A percentile compares a stretch with the other conserved stretches of the same genome.
phyloP scores from a whole-genome alignment of 2,329 filamentous ascomycete species.

The Aspergillus tubingensis region DNA sequence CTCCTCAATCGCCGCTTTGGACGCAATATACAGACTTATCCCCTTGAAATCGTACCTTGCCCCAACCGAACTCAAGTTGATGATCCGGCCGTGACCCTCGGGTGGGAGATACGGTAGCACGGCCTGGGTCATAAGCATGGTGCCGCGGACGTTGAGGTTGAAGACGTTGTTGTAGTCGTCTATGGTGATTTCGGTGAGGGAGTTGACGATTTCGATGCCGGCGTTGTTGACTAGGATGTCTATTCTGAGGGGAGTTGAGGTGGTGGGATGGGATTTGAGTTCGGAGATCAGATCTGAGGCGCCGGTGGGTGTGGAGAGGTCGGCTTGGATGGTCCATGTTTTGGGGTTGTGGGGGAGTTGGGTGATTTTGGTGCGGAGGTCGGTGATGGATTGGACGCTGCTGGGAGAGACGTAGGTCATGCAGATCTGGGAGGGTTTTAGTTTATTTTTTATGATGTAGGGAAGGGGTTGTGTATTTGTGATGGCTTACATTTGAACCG shows the following conservation, averaged over 20 bases:
- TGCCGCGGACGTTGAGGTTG: slow-evolving; percentile 12
- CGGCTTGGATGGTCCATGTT: not conserved
- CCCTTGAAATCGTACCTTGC: slow-evolving; percentile 50
- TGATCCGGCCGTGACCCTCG: not conserved
- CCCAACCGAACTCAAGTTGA: slow-evolving; percentile 29
- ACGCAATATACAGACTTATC: slow-evolving; percentile 56
- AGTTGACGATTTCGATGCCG: not conserved
- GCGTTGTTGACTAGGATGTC: slow-evolving; percentile 15
- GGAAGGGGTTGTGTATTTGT: not conserved
- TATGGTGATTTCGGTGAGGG: not conserved
- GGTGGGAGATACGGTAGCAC: slow-evolving; percentile 7
- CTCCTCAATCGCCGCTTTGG: slow-evolving; percentile 63
- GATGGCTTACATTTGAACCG: slow-evolving; percentile 2
- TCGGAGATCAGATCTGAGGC: not conserved
- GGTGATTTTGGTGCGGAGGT: not conserved
- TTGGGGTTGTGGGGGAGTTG: not conserved
- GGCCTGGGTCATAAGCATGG: slow-evolving; percentile 9
- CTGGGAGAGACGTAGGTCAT: not conserved
- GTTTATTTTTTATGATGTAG: not conserved
- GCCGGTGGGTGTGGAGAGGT: not conserved
- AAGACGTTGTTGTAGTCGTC: slow-evolving; percentile 1
- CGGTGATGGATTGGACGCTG: not conserved
- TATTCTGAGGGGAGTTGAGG: not conserved
- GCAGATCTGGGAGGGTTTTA: not conserved
- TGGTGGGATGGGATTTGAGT: not conserved